These are phyloP conservation scores for Byssoonygena ceratinophila DNA, from an alignment of 2,329 filamentous ascomycete genomes.

Conservation along the genomic window DNA sequence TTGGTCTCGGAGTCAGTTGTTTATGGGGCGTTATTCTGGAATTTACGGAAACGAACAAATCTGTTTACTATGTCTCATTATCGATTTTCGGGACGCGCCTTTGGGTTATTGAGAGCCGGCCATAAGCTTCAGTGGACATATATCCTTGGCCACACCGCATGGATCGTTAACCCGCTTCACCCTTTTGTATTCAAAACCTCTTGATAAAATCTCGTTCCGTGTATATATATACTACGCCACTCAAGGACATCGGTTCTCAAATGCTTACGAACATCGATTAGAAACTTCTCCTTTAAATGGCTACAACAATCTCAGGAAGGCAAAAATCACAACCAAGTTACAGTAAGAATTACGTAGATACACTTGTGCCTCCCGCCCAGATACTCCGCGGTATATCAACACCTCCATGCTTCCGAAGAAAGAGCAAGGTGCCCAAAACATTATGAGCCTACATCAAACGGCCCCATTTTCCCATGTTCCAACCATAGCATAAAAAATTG, in stretches of 20 bases:
- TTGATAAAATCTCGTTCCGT: background rate
- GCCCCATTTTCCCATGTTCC: background rate
- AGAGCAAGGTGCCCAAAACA: background rate
- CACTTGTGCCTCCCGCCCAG: too few species aligned
- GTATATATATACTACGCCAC: conserved; percentile 2
- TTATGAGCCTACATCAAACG: background rate
- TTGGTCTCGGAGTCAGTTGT: conserved; percentile 8
- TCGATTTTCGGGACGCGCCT: background rate
- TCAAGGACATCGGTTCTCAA: background rate
- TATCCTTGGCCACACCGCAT: background rate
- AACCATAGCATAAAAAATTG: background rate
- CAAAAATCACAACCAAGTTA: background rate
- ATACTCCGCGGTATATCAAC: background rate
- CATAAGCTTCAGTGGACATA: background rate
- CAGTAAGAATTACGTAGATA: background rate
- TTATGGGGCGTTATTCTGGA: conserved; percentile 1
- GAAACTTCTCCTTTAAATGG: too few species aligned
- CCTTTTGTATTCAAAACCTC: background rate
- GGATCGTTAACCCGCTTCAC: too few species aligned
- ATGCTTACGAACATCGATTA: background rate
- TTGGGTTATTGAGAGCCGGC: background rate
- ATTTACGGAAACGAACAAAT: background rate
- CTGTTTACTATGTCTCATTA: background rate
- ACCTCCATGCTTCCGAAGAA: background rate
- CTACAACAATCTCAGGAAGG: background rate